A percentile compares a stretch with the other conserved stretches of the same genome.
Conservation (phyloP, 2,329 filamentous ascomycete species). For the Diaporthe sp. region DNA sequence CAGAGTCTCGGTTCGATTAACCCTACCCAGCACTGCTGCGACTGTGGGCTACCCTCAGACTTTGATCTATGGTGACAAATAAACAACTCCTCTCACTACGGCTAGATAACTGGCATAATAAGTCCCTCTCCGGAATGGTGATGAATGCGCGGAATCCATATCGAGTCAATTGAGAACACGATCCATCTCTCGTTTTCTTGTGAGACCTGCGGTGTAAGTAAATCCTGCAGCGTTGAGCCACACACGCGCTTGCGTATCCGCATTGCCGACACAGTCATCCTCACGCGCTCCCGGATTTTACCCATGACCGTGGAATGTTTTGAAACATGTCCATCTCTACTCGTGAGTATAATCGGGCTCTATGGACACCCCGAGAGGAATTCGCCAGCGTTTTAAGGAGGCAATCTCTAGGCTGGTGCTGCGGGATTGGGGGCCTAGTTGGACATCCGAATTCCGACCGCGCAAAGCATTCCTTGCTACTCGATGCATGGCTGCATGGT, state of each 20-base stretch:
- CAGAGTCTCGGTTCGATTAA: neutral
- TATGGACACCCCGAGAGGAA: neutral
- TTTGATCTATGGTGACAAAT: no score
- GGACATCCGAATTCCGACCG: neutral
- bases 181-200: neutral
- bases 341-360: neutral
- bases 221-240: neutral
- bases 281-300: neutral
- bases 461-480: neutral
- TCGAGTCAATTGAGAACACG: neutral
- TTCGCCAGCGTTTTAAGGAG: conserved; percentile 17
- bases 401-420: neutral
- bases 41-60: no score
- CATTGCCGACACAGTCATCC: neutral
- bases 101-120: neutral
- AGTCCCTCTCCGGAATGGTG: neutral
- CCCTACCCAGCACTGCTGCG: no score
- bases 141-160: no score
- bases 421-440: neutral
- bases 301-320: neutral
- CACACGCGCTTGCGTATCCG: neutral
- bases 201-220: neutral
- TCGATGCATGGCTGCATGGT: neutral
- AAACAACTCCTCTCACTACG: neutral
- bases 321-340: neutral